Base-by-base conservation (phyloP, 768 basidiomycete genomes). In the Cystobasidium ongulense region DNA sequence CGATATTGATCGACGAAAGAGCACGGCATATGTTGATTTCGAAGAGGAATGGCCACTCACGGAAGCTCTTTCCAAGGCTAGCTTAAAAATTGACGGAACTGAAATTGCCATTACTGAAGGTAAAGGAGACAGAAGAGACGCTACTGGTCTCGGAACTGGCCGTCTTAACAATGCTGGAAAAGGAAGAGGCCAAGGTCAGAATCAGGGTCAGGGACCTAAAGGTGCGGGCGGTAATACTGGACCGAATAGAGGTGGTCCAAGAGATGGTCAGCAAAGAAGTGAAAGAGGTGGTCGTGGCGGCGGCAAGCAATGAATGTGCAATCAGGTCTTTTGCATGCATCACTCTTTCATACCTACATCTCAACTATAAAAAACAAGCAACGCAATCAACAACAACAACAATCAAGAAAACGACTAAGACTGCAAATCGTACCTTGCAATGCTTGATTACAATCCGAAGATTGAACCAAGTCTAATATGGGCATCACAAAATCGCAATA, bases 1-100 rank as follows among this genome's bases (percentile, higher is more conserved):
- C 53, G 68, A 71, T n/a, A 71, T 71, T 54, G 54, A 71, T 38
- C 53, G 68, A 33, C 54, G 27, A 10, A 71, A 71, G 35, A 27
- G 41, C 25, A 36, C 31, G 5, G 68, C 68, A 59, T 61, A 71
- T 38, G 54, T 71, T 39, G 68, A 71, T 59, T 71, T 71, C 38
- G 68, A 71, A 29, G 68, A 71, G 31, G 54, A 71, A 36, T 71
- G 68, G 68, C 15, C 68, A 10, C 27, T 59, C 13, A 43, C 59
- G 50, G 59, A 71, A 29, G 52, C 54, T 33, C 23, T 33, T 29
- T 43, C 17, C 3, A 68, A 53, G 27, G 50, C 17, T 27, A 31
- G 8, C 7, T 10, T 46, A 5, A 13, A 46, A n/a, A 33, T 68
- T 53, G 66, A 68, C 18, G 66, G 66, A 11, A 31, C 29, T 29